phyloP scores from a whole-genome alignment of 2,329 filamentous ascomycete species.

The Alternaria sp. region DNA sequence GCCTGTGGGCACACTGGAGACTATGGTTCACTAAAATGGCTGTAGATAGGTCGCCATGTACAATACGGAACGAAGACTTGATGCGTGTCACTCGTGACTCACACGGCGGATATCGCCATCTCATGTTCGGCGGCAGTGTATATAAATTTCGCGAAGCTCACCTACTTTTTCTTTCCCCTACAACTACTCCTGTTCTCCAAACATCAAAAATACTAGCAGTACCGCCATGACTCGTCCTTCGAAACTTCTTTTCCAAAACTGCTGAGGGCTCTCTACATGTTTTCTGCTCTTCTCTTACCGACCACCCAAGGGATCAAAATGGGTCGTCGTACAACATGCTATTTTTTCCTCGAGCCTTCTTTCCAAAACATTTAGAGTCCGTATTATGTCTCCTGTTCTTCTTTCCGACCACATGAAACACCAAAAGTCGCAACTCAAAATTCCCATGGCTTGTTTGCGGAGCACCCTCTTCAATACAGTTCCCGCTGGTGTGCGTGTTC shows the following conservation, averaged over 20 bases:
- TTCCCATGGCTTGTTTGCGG: no score
- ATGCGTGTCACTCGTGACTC: not conserved
- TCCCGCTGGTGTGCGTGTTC: no score
- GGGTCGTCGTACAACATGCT: fast-evolving
- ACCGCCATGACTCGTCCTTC: not conserved
- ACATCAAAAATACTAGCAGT: not conserved
- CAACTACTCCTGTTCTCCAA: not conserved
- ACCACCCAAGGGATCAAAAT: not conserved
- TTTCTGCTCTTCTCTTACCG: not conserved
- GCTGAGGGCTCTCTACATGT: not conserved
- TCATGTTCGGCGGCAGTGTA: not conserved
- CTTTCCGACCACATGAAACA: no score
- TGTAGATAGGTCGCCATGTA: not conserved
- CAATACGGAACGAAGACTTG: not conserved
- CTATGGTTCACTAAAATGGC: conserved; percentile 66
- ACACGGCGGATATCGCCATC: not conserved
- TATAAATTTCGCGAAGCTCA: not conserved
- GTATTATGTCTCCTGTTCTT: not conserved
- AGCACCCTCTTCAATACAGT: no score
- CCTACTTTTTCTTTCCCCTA: not conserved
- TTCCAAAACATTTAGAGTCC: not conserved
- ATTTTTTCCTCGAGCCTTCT: not conserved
- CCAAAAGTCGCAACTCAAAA: no score
- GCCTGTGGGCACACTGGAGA: conserved; percentile 85
- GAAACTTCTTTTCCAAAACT: not conserved